Evolutionary conservation across 768 basidiomycete species (phyloP), one percentile per base, ranked within the genome.

Genomic region (Phylloporus rhodoxanthus): DNA sequence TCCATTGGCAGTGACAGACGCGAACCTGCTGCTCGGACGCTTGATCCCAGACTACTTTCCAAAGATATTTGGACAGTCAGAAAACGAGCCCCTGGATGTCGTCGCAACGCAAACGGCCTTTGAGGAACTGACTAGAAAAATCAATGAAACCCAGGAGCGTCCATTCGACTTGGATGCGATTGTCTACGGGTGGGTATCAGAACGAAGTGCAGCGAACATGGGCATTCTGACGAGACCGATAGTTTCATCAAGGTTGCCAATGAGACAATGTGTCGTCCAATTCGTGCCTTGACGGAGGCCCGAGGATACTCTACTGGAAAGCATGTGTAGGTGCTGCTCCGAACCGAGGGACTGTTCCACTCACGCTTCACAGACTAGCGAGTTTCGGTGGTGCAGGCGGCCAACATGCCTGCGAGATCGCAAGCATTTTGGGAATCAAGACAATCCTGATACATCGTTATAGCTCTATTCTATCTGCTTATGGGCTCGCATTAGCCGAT

Each of bases 171-270:
- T 92, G 28, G 90, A 94, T 59, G 91, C 95, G 64, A 82, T 95
- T 33, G 86, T 92, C 9, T 93, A 89, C 54, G 94, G 90, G 87
- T 89, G 33, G 15, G 79, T 66, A 26, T 14, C 15, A 20, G 7
- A 8, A 42, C 33, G 17, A 4, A 28, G 26, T 42, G 6, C 29
- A 28, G 14, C 2, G 11, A 32, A 7, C 11, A 15, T 5, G 20
- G 28, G 7, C 10, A 32, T 17, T 34, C 34, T 45, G 47, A 52
- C 21, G 15, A 37, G 5, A n/a, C 5, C 10, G 3, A 32, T 43
- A 91, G 92, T 5, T 96, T 93, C 68, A 86, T 97, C 70, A 91
- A 93, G 61, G 92, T 95, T 9, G 93, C 93, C 8, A 96, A 96
- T 58, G 94, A 97, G 72, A 93, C 91, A 0, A 97, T 97, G 93